A percentile compares a stretch with the other conserved stretches of the same genome.
These are phyloP conservation scores for Hygrophila difformis DNA, from an alignment of 257 asterid species.

Conservation along the genomic window DNA sequence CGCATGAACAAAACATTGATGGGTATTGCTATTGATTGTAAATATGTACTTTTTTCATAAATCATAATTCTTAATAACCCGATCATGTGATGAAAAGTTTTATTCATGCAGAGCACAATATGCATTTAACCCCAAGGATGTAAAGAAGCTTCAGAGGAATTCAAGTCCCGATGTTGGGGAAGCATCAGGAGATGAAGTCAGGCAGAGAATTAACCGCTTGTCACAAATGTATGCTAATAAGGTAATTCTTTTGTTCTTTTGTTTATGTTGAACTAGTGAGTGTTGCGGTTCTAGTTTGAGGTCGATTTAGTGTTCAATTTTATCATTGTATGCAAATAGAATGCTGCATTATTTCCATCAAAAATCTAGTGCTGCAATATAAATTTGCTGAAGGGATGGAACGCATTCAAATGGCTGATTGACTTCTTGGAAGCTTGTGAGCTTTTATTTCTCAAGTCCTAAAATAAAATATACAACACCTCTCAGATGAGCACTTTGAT, in stretches of 20 bases:
- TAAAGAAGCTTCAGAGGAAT: slow-evolving; percentile 35
- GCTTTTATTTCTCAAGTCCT: too few relatives aligned
- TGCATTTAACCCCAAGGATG: slow-evolving; percentile 84
- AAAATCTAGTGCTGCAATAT: too few relatives aligned
- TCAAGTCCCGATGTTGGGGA: slow-evolving; percentile 29
- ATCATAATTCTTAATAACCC: slow-evolving; percentile 1
- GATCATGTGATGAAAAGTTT: slow-evolving; percentile 1
- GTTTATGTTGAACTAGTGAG: too few relatives aligned
- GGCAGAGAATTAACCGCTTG: slow-evolving; percentile 48
- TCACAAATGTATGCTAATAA: slow-evolving; percentile 34
- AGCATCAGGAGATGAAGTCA: slow-evolving; percentile 54
- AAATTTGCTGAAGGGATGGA: too few relatives aligned
- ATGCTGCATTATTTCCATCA: not conserved
- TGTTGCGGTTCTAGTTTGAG: too few relatives aligned
- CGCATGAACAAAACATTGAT: slow-evolving; percentile 39
- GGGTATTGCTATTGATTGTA: slow-evolving; percentile 40
- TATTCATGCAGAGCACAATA: slow-evolving; percentile 37
- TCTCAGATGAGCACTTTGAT: too few relatives aligned
- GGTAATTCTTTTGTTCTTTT: slow-evolving; percentile 26
- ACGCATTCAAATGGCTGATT: too few relatives aligned
- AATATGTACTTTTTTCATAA: too few relatives aligned
- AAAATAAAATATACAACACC: too few relatives aligned
- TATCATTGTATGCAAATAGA: not conserved
- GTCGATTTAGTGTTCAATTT: not conserved
- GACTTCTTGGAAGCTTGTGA: too few relatives aligned